A percentile compares a stretch with the other conserved stretches of the same genome.
Evolutionary conservation across 495 filamentous ascomycete species (phyloP).

Genomic region (Peziza echinospora): DNA sequence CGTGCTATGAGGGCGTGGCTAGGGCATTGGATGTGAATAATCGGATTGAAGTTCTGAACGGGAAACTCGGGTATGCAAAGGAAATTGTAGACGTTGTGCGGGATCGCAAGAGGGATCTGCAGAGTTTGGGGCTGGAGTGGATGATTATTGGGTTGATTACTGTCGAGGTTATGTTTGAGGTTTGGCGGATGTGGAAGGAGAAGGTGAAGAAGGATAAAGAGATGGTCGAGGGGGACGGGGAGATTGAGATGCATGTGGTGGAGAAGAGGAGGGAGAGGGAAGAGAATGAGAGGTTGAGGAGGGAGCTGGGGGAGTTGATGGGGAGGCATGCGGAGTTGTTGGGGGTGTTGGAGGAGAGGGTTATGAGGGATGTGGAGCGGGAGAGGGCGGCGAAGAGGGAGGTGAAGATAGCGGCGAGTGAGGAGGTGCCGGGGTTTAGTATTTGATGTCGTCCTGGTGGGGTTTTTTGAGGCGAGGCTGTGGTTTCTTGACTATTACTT

Average conservation of each 20-base stretch:
- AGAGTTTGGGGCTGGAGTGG: conserved; percentile 78
- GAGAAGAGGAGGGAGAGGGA: conserved; percentile 4
- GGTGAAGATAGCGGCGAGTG: too few relatives aligned
- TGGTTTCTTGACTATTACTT: too few relatives aligned
- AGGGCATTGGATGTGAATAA: conserved; percentile 79
- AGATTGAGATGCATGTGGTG: conserved; percentile 10
- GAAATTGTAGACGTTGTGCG: conserved; percentile 82
- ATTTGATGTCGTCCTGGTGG: too few relatives aligned
- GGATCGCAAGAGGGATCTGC: conserved; percentile 72
- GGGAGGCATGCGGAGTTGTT: too few relatives aligned
- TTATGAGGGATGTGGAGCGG: too few relatives aligned
- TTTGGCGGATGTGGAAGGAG: conserved; percentile 39
- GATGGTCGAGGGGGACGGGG: conserved; percentile 15
- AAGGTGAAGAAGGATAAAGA: conserved; percentile 28
- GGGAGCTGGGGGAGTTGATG: too few relatives aligned
- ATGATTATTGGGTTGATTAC: conserved; percentile 88
- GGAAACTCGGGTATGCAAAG: conserved; percentile 93
- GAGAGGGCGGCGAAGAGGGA: too few relatives aligned
- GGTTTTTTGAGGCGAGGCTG: too few relatives aligned
- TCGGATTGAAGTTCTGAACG: conserved; percentile 76
- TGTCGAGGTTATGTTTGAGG: conserved; percentile 63
- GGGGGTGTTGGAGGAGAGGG: too few relatives aligned
- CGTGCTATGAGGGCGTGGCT: conserved; percentile 85
- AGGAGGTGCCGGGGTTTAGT: too few relatives aligned
- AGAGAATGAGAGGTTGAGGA: too few relatives aligned